Evolutionary conservation across 1,284 basidiomycete species (phyloP), one percentile per base, ranked within the genome.

Genomic region (Ustilago crameri): DNA sequence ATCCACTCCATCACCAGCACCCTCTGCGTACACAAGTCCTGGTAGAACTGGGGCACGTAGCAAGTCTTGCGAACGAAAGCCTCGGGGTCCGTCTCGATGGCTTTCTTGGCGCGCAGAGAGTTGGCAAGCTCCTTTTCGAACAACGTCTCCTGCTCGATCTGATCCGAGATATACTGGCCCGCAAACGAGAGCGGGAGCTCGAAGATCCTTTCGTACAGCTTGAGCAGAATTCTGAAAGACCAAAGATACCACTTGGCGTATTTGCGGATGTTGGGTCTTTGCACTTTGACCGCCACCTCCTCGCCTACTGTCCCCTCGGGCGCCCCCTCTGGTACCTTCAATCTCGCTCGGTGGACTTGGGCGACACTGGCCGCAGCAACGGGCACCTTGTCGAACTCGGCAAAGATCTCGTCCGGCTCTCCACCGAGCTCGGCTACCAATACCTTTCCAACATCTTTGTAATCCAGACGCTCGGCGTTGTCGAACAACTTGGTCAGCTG

Each of bases 1-100:
- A 80, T 78, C 69, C 66, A 80, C 44, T 80, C 79, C 77, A 79
- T 79, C 12, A 74, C 68, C 5, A 80, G 37, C 32, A 80, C 60
- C 10, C 72, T 32, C 41, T 68, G 58, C 18, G 75, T 75, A 18
- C 68, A 74, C 3, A 66, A 37, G n/a, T 78, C 66, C 38, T 69
- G 22, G 51, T 69, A 69, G 27, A 74, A 65, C 20, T 61, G 23
- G 17, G 78, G 78, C n/a, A 79, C 75, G 43, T 75, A 78, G 43
- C 74, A 76, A 5, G 69, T 76, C 41, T 73, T 71, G 3, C 75
- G 47, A 2, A 80, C 68, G 14, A 73, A 3, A 18, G 61, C 57
- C 22, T 72, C 63, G 4, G 67, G 56, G 48, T 79, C 74, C 12
- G 64, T 66, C 49, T 65, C 62, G 53, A 80, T 72, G 8, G 68